Conservation (phyloP, 2,329 filamentous ascomycete genomes). For the Aureobasidium sp. region DNA sequence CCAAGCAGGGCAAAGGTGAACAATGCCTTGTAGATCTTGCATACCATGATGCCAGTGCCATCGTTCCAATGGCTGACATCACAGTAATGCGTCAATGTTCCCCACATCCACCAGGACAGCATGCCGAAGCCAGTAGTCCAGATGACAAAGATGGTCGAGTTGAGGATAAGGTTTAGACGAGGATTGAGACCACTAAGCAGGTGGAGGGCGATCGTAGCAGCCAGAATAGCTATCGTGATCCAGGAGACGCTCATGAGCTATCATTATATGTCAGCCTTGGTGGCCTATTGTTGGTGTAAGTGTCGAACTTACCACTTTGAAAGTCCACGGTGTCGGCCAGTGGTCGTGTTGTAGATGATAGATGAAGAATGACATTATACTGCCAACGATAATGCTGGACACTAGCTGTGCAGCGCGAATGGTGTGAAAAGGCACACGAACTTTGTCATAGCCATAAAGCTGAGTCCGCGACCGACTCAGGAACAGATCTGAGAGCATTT, state of each 20-base stretch:
- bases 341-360: constrained; percentile 43
- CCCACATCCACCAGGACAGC: constrained; percentile 44
- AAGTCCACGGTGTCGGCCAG: constrained; percentile 50
- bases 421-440: constrained; percentile 33
- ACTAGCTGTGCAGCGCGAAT: constrained; percentile 34
- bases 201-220: constrained; percentile 43
- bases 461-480: constrained; percentile 24
- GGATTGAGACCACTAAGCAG: constrained; percentile 44
- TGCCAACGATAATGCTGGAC: constrained; percentile 40
- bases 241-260: constrained; percentile 45
- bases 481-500: constrained; percentile 7
- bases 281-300: too few species aligned
- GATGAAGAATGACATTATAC: constrained; percentile 48
- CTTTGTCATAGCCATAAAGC: constrained; percentile 34
- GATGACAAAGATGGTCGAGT: constrained; percentile 39
- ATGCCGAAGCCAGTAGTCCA: constrained; percentile 46
- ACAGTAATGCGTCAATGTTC: constrained; percentile 45
- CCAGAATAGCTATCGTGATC: constrained; percentile 41
- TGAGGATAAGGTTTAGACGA: constrained; percentile 41
- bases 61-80: constrained; percentile 43
- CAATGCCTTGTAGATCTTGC: constrained; percentile 50
- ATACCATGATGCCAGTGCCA: constrained; percentile 46
- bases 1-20: constrained; percentile 47
- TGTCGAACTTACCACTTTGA: constrained; percentile 42
- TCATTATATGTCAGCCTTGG: background rate